These are phyloP conservation scores for Rhizomucor miehei DNA, from an alignment of 371 early-diverging fungal genomes.

Conservation along the genomic window DNA sequence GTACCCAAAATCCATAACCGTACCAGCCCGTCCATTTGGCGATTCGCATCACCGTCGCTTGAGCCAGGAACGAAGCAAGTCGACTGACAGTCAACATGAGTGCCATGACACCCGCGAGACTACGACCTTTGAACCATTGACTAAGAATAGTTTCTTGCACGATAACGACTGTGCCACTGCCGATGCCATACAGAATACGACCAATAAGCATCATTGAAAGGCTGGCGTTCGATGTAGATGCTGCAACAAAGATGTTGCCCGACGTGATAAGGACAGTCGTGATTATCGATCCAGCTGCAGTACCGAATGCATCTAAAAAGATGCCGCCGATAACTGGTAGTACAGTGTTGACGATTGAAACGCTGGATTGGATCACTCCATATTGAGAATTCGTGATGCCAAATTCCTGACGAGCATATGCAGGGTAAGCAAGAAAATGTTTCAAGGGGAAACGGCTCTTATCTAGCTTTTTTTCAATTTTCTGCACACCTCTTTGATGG, in stretches of 20 bases:
- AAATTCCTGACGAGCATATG: conserved; percentile 47
- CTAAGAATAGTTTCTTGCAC: conserved; percentile 72
- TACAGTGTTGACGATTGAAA: conserved; percentile 69
- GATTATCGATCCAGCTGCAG: conserved; percentile 60
- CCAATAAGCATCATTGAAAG: conserved; percentile 63
- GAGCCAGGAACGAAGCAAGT: conserved; percentile 63
- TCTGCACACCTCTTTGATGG: conserved; percentile 55
- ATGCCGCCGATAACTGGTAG: conserved; percentile 71
- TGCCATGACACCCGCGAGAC: conserved; percentile 61
- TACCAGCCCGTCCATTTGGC: conserved; percentile 63
- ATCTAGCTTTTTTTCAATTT: too few relatives aligned
- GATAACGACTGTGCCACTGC: conserved; percentile 67
- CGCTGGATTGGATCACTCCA: conserved; percentile 68
- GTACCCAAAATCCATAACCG: conserved; percentile 72
- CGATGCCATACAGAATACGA: conserved; percentile 70
- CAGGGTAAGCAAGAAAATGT: background rate
- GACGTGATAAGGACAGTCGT: conserved; percentile 59
- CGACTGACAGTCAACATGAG: conserved; percentile 67
- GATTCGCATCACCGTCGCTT: conserved; percentile 68
- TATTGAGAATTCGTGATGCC: conserved; percentile 68
- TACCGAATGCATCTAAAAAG: conserved; percentile 72
- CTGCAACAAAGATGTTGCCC: conserved; percentile 61
- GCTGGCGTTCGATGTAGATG: conserved; percentile 52
- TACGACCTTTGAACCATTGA: conserved; percentile 71
- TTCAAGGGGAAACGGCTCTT: background rate